These are phyloP conservation scores for Platanthera guangdongensis DNA, from an alignment of 106 monocot genomes.

Conservation along the genomic window DNA sequence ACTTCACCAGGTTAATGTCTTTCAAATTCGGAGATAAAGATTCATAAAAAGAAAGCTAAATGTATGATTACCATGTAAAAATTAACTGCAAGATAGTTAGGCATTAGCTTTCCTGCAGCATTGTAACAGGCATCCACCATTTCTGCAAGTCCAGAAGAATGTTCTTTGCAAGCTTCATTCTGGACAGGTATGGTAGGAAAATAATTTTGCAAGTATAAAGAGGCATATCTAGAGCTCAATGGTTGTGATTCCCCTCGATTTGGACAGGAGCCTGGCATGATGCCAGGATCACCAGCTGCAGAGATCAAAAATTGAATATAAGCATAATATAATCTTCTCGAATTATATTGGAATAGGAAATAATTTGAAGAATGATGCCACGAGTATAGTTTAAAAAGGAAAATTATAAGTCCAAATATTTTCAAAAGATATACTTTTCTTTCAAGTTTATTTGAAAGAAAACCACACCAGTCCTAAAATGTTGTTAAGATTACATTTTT, in stretches of 20 bases:
- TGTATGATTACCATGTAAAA: conserved; percentile 77
- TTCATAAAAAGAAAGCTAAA: not conserved
- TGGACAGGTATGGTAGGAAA: conserved; percentile 79
- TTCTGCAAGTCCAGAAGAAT: conserved; percentile 61
- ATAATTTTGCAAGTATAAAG: conserved; percentile 79
- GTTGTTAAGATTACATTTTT: too few species aligned
- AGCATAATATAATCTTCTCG: not conserved
- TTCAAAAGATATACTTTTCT: too few species aligned
- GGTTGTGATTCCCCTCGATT: conserved; percentile 83
- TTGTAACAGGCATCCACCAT: conserved; percentile 76
- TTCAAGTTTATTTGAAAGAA: too few species aligned
- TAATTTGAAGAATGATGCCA: not conserved
- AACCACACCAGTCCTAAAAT: too few species aligned
- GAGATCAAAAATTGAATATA: conserved; percentile 11
- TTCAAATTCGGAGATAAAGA: not conserved
- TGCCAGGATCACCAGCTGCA: conserved; percentile 96
- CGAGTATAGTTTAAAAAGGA: not conserved
- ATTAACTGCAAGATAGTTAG: conserved; percentile 53
- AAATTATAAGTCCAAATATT: too few species aligned
- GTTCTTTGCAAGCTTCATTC: conserved; percentile 86
- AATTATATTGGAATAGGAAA: not conserved
- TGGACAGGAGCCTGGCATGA: conserved; percentile 68
- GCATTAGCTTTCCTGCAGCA: conserved; percentile 58
- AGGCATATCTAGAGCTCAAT: conserved; percentile 67
- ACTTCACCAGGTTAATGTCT: not conserved